Percentiles rank a stretch among this genome's conserved stretches.
Conservation (phyloP, 108 stramenopile species). For the Skeletonema grethae region DNA sequence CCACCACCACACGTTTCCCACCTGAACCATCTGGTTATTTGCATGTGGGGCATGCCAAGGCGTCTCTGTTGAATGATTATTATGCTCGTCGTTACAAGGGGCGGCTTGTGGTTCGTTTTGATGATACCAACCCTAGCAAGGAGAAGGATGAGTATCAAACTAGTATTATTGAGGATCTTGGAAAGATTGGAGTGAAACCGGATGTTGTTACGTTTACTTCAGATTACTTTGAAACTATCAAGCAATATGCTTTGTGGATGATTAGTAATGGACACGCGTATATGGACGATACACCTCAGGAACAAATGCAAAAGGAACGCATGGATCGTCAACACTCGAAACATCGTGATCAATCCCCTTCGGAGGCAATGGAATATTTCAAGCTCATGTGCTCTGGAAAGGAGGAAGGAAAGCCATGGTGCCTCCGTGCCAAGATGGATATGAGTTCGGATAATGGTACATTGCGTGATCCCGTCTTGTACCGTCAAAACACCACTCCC, state of each 20-base stretch:
- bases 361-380: constrained; percentile 86
- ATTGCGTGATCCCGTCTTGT: constrained; percentile 98
- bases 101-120: constrained; percentile 91
- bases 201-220: constrained; percentile 94
- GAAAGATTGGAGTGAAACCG: constrained; percentile 80
- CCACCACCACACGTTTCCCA: constrained; percentile 94
- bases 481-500: constrained; percentile 90
- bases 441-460: constrained; percentile 96
- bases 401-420: constrained; percentile 87
- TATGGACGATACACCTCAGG: constrained; percentile 99
- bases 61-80: constrained; percentile 96
- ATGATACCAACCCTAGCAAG: constrained; percentile 99
- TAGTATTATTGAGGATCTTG: constrained; percentile 83
- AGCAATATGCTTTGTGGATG: constrained; percentile 83
- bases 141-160: constrained; percentile 98
- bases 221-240: constrained; percentile 91
- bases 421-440: constrained; percentile 98
- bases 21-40: constrained; percentile 99
- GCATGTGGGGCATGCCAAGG: constrained; percentile 99
- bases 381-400: constrained; percentile 83
- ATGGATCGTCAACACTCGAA: constrained; percentile 78
- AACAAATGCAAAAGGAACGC: constrained; percentile 88
- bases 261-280: constrained; percentile 93
- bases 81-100: constrained; percentile 97
- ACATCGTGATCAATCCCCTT: constrained; percentile 74